phyloP scores from a whole-genome alignment of 768 basidiomycete genomes.

The Crepidotus variabilis region DNA sequence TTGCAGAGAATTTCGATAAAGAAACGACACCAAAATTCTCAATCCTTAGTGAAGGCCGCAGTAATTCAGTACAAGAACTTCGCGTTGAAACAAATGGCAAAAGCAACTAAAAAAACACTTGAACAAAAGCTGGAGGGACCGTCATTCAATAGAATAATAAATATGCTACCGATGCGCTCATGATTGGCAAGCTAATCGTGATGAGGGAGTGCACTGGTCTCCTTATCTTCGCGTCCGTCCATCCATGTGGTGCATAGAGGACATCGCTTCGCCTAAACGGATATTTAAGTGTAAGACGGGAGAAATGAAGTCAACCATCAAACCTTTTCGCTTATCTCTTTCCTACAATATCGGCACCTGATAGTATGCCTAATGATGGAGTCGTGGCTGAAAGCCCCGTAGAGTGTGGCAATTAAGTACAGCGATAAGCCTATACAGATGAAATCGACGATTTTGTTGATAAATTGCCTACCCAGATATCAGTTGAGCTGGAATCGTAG shows the following conservation, averaged over 20 bases:
- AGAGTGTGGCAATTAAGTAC: constrained; percentile 33
- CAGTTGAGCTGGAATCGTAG: not conserved
- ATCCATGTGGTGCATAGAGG: constrained; percentile 41
- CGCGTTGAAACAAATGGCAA: too few relatives aligned
- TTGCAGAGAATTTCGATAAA: too few relatives aligned
- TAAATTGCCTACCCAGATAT: constrained; percentile 25
- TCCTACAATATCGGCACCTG: constrained; percentile 40
- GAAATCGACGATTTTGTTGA: constrained; percentile 35
- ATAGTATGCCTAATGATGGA: constrained; percentile 37
- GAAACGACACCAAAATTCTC: too few relatives aligned
- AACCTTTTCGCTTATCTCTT: constrained; percentile 38
- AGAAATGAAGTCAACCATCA: constrained; percentile 3
- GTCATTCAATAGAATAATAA: too few relatives aligned
- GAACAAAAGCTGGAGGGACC: too few relatives aligned
- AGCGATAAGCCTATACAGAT: constrained; percentile 33
- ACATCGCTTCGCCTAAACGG: constrained; percentile 29
- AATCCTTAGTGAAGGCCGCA: too few relatives aligned
- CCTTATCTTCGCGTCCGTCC: constrained; percentile 37
- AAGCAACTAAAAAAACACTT: too few relatives aligned
- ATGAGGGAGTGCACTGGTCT: constrained; percentile 17
- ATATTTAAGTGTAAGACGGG: not conserved
- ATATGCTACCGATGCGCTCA: too few relatives aligned
- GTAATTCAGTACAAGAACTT: too few relatives aligned
- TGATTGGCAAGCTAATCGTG: too few relatives aligned
- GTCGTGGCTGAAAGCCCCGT: constrained; percentile 32